Evolutionary conservation across 2,329 filamentous ascomycete species (phyloP), one percentile per base, ranked within the genome.

Genomic region (Dactylellina drechsleri): DNA sequence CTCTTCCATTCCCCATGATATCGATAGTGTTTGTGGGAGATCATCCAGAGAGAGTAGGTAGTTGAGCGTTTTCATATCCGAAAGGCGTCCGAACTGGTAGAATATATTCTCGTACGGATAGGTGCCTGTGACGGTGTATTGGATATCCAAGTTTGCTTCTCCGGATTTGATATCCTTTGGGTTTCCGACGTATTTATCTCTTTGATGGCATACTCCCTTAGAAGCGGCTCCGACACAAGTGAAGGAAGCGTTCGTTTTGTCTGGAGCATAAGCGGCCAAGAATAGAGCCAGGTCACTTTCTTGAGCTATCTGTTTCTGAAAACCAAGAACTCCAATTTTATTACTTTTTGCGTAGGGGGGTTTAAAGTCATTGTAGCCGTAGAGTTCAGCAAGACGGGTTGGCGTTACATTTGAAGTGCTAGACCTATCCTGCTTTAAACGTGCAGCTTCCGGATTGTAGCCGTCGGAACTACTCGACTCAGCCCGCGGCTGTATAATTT

Each of bases 91-190:
- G 16, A 40, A 58, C 36, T 58, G 28, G 31, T 40, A 40, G 28
- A 18, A 40, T 58, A 58, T 36, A 20, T 58, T 58, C 36, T 36
- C n/a, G 18, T 58, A 58, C 7, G 28, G 28, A 23, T 36, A 58
- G n/a, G 54, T 31, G 2, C 54, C 87, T 18, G 85, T 87, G 10
- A 86, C 87, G 3, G 84, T 85, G 80, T 85, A 84, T 79, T 88
- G 84, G 13, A 85, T 84, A 77, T 89, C 87, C n/a, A 89, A 83
- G 66, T 89, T 87, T 20, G 85, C 87, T 79, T 90, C 87, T 5
- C 81, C 77, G 66, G 78, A 80, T 77, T 70, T 76, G 40, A 79
- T 80, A 15, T 77, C 76, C 1, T 80, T 82, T 64, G 84, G 78
- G 1, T 81, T 78, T 83, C 80, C 64, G 85, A 83, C 50, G 83